Conservation (phyloP, 1,284 basidiomycete species). For the Leccinum olivaceoglutinosum region DNA sequence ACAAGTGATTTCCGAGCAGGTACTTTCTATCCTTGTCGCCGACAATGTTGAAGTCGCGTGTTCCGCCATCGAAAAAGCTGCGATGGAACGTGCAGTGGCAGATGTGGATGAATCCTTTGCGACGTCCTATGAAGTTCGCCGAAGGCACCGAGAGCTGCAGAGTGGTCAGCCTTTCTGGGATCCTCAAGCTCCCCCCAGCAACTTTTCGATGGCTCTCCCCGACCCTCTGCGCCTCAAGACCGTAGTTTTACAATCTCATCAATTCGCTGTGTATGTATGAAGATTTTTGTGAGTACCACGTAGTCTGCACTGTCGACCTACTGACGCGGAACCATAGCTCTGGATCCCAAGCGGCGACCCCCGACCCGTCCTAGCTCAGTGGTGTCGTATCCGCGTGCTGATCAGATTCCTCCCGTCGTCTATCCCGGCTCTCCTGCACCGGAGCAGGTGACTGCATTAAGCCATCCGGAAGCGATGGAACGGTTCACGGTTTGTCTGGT, state of each 20-base stretch:
- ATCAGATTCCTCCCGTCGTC: conserved; percentile 37
- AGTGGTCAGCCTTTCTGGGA: conserved; percentile 85
- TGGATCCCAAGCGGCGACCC: conserved; percentile 48
- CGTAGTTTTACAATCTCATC: conserved; percentile 77
- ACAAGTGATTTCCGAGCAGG: conserved; percentile 64
- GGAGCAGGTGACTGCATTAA: conserved; percentile 40
- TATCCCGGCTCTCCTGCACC: conserved; percentile 51
- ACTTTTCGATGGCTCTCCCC: conserved; percentile 79
- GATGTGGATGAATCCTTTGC: conserved; percentile 93
- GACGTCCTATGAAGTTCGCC: conserved; percentile 76
- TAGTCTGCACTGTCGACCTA: conserved; percentile 1
- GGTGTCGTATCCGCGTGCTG: conserved; percentile 46
- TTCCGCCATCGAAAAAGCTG: conserved; percentile 90
- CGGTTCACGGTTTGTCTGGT: conserved; percentile 56
- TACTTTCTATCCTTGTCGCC: conserved; percentile 78
- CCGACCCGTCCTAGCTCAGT: conserved; percentile 56
- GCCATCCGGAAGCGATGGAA: conserved; percentile 71
- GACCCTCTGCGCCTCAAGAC: conserved; percentile 86
- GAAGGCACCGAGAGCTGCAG: conserved; percentile 83
- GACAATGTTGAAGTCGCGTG: conserved; percentile 76
- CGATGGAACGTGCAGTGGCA: conserved; percentile 93
- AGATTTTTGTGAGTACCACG: conserved; percentile 69
- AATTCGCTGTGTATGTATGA: conserved; percentile 96
- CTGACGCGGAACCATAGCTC: conserved; percentile 30
- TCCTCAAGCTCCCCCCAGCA: conserved; percentile 63